These are phyloP conservation scores for Decorospora gaudefroyi DNA, from an alignment of 2,329 filamentous ascomycete genomes.

Conservation along the genomic window DNA sequence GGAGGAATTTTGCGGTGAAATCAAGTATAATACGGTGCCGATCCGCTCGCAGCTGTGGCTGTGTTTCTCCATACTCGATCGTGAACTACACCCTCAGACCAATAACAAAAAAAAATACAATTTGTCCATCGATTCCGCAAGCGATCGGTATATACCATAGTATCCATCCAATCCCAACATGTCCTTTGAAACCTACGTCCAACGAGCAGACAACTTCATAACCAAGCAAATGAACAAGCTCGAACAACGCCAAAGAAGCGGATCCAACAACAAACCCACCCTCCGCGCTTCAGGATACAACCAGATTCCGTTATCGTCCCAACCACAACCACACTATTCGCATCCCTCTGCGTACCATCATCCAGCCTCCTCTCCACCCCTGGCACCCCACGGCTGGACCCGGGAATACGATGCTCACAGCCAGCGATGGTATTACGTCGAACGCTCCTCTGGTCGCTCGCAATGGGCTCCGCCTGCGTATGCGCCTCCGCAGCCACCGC, in stretches of 20 bases:
- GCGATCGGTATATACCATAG: no score
- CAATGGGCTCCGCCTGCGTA: slow-evolving; percentile 60
- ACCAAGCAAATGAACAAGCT: slow-evolving; percentile 25
- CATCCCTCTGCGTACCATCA: slow-evolving; percentile 19
- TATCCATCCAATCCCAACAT: no score
- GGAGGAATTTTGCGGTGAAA: no score
- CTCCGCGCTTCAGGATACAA: slow-evolving; percentile 12
- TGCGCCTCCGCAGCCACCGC: slow-evolving; percentile 4
- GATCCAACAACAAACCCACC: slow-evolving; percentile 10
- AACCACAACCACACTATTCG: no score
- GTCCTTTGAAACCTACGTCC: slow-evolving; percentile 21
- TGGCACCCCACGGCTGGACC: slow-evolving; percentile 58
- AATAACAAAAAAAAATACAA: neutral
- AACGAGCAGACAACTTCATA: slow-evolving; percentile 24
- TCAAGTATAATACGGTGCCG: no score
- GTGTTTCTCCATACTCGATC: slow-evolving; percentile 6
- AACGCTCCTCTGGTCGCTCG: slow-evolving; percentile 61
- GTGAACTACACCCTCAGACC: slow-evolving; percentile 1
- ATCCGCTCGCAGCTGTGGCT: slow-evolving; percentile 6
- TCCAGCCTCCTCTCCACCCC: slow-evolving; percentile 53
- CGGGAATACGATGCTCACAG: slow-evolving; percentile 64
- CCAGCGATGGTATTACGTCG: slow-evolving; percentile 67
- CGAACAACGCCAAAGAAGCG: slow-evolving; percentile 22
- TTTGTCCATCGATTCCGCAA: neutral
- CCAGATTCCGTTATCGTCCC: slow-evolving; percentile 10